Evolutionary conservation across 75 land plant species (phyloP), one percentile per base, ranked within the genome.

Genomic region (Isoetes taiwanensis): DNA sequence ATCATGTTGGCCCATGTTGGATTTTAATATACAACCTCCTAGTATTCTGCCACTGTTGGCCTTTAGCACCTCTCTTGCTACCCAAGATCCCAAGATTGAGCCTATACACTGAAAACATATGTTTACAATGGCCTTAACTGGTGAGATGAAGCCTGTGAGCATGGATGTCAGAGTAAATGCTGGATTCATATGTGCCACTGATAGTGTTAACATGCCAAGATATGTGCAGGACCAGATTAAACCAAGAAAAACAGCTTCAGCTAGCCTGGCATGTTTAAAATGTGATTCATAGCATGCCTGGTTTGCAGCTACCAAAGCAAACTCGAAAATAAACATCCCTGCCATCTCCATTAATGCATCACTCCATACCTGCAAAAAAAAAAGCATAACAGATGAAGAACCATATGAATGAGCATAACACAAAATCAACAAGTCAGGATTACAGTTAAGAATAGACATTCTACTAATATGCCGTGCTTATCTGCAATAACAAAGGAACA

Each of bases 281-380:
- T n/a, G n/a, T n/a, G n/a, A n/a, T 19, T 46, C 50, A 6, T 19
- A 6, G 19, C 50, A 46, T 8, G 50, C 50, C 12, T 16, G 21
- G 25, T 19, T 46, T 5, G 21, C 50, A 8, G 50, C 25, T 6
- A 46, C 25, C 5, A 46, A 23, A 5, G 50, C 50, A n/a, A 46
- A 46, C n/a, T 46, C 12, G 50, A 46, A 46, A 8, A 23, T 23
- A 6, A 23, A 46, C 8, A 46, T 19, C 8, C n/a, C 50, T 6
- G 25, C 50, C 25, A 46, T 16, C 16, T 46, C 50, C 8, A 46
- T 23, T 8, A 46, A 23, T 9, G 38, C 23, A 3, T 23, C 50
- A 6, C 50, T 16, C 50, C 50, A 46, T n/a, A 46, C 50, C 50
- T 46, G 50, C 5, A 37, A n/a, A n/a, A n/a, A n/a, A n/a, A n/a